Evolutionary conservation across 768 basidiomycete species (phyloP).

Genomic region (Suillus variegatus): DNA sequence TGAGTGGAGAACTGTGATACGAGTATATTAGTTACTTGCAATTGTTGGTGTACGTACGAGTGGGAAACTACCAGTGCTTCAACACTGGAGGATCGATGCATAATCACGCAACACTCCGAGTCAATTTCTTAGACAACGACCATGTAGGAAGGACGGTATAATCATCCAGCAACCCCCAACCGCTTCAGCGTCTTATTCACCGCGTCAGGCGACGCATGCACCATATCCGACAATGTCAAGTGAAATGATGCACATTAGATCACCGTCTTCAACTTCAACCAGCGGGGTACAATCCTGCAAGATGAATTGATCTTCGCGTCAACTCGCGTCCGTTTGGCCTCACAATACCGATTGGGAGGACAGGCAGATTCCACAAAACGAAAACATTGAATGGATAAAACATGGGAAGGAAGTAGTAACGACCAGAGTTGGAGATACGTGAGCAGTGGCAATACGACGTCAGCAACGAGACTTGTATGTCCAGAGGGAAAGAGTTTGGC

Average conservation of each 20-base stretch:
- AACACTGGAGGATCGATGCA: too few relatives aligned
- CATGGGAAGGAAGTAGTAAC: not conserved
- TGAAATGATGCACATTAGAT: not conserved
- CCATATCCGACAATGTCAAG: not conserved
- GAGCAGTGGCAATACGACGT: not conserved
- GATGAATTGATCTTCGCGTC: not conserved
- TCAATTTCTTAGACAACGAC: not conserved
- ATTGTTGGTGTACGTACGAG: too few relatives aligned
- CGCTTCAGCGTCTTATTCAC: not conserved
- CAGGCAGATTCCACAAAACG: not conserved
- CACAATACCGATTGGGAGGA: not conserved
- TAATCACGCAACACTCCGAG: too few relatives aligned
- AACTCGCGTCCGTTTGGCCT: not conserved
- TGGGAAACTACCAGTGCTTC: too few relatives aligned
- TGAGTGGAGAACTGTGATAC: too few relatives aligned
- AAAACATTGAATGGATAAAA: not conserved
- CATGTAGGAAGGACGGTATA: not conserved
- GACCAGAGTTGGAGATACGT: not conserved
- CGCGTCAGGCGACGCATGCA: not conserved
- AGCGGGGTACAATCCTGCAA: not conserved
- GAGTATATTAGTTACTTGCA: too few relatives aligned
- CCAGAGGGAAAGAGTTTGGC: not conserved
- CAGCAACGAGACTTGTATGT: not conserved
- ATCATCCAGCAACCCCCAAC: slow-evolving; percentile 41
- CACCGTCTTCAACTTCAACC: not conserved